These are phyloP conservation scores for Saturnispora serradocipensis DNA, from an alignment of 805 yeast genomes.

Conservation along the genomic window DNA sequence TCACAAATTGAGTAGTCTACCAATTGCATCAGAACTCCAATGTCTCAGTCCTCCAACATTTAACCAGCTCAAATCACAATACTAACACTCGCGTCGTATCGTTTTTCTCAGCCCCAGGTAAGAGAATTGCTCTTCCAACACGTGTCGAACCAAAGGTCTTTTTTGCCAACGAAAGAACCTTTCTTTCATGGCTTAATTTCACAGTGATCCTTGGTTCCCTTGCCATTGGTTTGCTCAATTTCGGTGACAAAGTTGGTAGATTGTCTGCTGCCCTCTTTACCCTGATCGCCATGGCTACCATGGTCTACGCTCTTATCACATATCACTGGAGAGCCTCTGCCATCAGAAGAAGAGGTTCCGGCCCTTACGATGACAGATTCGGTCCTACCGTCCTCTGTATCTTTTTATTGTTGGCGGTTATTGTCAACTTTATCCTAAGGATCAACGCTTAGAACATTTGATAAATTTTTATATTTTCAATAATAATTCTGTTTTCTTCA, in stretches of 20 bases:
- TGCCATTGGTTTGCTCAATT: slow-evolving; percentile 91
- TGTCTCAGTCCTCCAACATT: background rate
- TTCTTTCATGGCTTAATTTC: slow-evolving; percentile 95
- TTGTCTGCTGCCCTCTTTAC: slow-evolving; percentile 92
- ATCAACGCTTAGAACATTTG: slow-evolving; percentile 38
- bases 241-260: slow-evolving; percentile 91
- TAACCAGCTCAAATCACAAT: too few relatives aligned
- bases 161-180: slow-evolving; percentile 98
- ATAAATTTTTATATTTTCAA: background rate
- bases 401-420: slow-evolving; percentile 86
- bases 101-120: slow-evolving; percentile 34
- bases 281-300: slow-evolving; percentile 92
- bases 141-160: slow-evolving; percentile 98
- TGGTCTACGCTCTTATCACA: slow-evolving; percentile 90
- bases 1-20: background rate
- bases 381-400: slow-evolving; percentile 97
- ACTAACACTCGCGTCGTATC: background rate
- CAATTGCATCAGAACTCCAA: background rate
- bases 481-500: background rate
- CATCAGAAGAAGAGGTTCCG: slow-evolving; percentile 92
- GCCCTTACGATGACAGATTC: slow-evolving; percentile 98
- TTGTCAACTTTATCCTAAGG: slow-evolving; percentile 84
- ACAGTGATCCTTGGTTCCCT: slow-evolving; percentile 96
- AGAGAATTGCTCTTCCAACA: slow-evolving; percentile 95
- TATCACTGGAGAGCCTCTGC: slow-evolving; percentile 99